phyloP scores from a whole-genome alignment of 2,329 filamentous ascomycete genomes.

The Massarina eburnea region DNA sequence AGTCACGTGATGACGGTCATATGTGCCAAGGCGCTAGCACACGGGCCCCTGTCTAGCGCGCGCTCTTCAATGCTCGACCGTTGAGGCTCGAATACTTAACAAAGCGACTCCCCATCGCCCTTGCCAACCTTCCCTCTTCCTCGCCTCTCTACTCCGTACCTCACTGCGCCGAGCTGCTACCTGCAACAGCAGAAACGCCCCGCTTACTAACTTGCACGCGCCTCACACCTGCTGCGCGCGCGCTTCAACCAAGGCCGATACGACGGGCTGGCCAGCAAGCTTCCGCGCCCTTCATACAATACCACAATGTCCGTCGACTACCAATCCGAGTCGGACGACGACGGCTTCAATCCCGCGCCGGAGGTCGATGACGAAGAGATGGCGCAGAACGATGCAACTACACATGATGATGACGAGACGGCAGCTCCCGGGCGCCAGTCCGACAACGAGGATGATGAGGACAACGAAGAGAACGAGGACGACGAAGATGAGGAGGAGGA shows the following conservation, averaged over 20 bases:
- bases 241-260: neutral
- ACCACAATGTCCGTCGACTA: conserved; percentile 31
- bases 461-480: conserved; percentile 57
- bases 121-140: conserved; percentile 1
- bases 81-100: conserved; percentile 12
- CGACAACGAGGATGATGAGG: conserved; percentile 60
- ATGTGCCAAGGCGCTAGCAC: no score
- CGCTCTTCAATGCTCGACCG: conserved; percentile 19
- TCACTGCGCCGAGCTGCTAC: neutral
- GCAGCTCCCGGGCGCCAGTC: conserved; percentile 56
- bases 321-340: conserved; percentile 60
- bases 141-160: neutral
- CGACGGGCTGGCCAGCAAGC: neutral
- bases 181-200: neutral
- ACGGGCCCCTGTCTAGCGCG: conserved; percentile 21
- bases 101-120: conserved; percentile 16
- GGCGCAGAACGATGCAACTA: conserved; percentile 18
- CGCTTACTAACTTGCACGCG: neutral
- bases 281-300: neutral
- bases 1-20: conserved; percentile 7
- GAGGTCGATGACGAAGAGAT: conserved; percentile 65
- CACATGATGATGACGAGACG: conserved; percentile 53
- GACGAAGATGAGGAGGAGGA: conserved; percentile 60
- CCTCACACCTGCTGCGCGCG: neutral
- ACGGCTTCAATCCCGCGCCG: conserved; percentile 85